A percentile compares a stretch with the other conserved stretches of the same genome.
Evolutionary conservation across 805 yeast genomes (phyloP).

Genomic region (Brettanomyces nanus): DNA sequence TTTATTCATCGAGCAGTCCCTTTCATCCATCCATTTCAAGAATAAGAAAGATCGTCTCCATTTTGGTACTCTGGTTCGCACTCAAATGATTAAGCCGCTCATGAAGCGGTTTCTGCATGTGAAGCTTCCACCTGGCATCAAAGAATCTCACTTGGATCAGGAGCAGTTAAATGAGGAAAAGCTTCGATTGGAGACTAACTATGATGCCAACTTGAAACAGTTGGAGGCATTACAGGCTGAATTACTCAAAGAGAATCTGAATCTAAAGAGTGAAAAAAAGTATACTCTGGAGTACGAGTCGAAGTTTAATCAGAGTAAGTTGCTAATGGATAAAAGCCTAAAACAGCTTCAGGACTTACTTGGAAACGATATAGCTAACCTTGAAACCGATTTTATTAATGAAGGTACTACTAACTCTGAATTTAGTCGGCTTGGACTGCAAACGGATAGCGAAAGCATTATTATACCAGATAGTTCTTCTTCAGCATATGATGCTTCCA

Average conservation of each 20-base stretch:
- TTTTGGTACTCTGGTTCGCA: constrained; percentile 15
- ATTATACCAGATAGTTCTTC: no score
- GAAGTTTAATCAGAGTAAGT: constrained; percentile 9
- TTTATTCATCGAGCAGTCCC: constrained; percentile 15
- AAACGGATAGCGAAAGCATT: not conserved
- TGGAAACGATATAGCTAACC: not conserved
- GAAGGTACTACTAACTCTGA: not conserved
- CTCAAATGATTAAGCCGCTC: constrained; percentile 16
- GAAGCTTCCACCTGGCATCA: constrained; percentile 20
- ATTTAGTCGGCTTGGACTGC: not conserved
- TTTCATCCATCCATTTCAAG: constrained; percentile 9
- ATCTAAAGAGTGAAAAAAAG: constrained; percentile 13
- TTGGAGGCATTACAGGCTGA: constrained; percentile 17
- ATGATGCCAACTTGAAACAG: constrained; percentile 22
- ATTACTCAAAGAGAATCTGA: constrained; percentile 14
- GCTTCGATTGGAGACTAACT: constrained; percentile 15
- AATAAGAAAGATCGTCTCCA: constrained; percentile 11
- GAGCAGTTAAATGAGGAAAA: constrained; percentile 17
- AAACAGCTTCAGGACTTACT: not conserved
- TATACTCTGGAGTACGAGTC: constrained; percentile 15
- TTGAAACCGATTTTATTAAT: not conserved
- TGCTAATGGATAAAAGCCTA: constrained; percentile 10
- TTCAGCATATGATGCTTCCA: not conserved
- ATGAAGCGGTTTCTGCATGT: constrained; percentile 13
- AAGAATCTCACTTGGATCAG: constrained; percentile 19